Evolutionary conservation across 2,329 filamentous ascomycete genomes (phyloP), one percentile per base, ranked within the genome.

Genomic region (Grosmannia clavigera): DNA sequence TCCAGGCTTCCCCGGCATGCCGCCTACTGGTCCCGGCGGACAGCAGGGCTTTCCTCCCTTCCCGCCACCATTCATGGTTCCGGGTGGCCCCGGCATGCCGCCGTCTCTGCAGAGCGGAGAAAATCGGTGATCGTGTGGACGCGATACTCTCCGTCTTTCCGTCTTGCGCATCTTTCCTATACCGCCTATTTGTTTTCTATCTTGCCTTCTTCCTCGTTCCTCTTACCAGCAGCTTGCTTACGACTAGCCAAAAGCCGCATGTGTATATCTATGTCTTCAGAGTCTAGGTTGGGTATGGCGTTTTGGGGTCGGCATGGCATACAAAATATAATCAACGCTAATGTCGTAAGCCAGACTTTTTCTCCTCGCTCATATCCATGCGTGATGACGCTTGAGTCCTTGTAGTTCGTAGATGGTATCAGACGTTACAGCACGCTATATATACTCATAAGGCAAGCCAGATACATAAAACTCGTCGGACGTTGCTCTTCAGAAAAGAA

Each of bases 1-100:
- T 63, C 73, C 74, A 1, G 67, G 64, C 22, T 68, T 69, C 62
- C 74, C 76, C 3, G 73, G 72, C 57, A 75, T 78, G 68, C 74
- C 75, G 1, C 72, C 75, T 12, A 65, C 65, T 9, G 61, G 63
- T 19, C 64, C 66, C 22, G 29, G 22, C 9, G 66, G 65, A 19
- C 61, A 59, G 29, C 67, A 62, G 14, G 71, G 70, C 7, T 76
- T 76, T 61, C 74, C 74, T 5, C 69, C 67, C 3, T 71, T 73
- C 11, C 71, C 73, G 12, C 73, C 73, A 29, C 61, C 63, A 9
- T 63, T 27, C 68, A 72, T 55, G 73, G 72, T 48, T 55, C 67
- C 66, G 16, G 71, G 71, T 27, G 70, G 71, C 29, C 67, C 69
- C 29, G 73, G 72, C 27, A 75, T 75, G 43, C 73, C 71, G 38